A percentile compares a stretch with the other conserved stretches of the same genome.
Evolutionary conservation across 352 stramenopile genomes (phyloP).

Genomic region (Globisporangium acanthophoron): DNA sequence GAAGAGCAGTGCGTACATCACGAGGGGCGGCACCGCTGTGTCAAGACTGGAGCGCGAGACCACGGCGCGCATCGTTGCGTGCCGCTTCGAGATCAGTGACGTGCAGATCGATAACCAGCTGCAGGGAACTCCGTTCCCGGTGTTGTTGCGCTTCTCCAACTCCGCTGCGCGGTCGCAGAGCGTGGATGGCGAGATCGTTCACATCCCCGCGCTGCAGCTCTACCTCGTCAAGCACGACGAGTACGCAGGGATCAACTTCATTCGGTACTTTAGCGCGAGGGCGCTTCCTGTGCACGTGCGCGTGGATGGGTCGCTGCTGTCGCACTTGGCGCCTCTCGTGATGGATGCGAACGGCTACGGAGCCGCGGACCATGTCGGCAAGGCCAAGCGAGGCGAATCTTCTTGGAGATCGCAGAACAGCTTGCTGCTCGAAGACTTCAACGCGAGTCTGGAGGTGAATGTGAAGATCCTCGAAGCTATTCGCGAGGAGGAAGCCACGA

Average conservation of each 20-base stretch:
- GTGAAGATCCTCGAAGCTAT: slow-evolving; percentile 68
- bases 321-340: slow-evolving; percentile 64
- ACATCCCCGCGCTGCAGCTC: slow-evolving; percentile 64
- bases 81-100: slow-evolving; percentile 64
- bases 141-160: slow-evolving; percentile 81
- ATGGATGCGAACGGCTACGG: slow-evolving; percentile 45
- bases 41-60: slow-evolving; percentile 56
- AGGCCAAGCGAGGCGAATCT: slow-evolving; percentile 13
- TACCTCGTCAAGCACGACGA: slow-evolving; percentile 82
- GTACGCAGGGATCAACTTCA: slow-evolving; percentile 85
- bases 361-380: slow-evolving; percentile 12
- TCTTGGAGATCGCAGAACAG: slow-evolving; percentile 36
- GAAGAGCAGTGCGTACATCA: slow-evolving; percentile 32
- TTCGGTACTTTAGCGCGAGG: slow-evolving; percentile 71
- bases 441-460: slow-evolving; percentile 59
- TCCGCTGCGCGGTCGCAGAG: slow-evolving; percentile 35
- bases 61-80: slow-evolving; percentile 47
- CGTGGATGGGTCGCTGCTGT: slow-evolving; percentile 77
- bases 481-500: slow-evolving; percentile 50
- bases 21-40: slow-evolving; percentile 31
- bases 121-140: slow-evolving; percentile 72
- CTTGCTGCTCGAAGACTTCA: slow-evolving; percentile 64
- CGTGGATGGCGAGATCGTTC: slow-evolving; percentile 47
- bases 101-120: slow-evolving; percentile 89
- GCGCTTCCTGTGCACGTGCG: slow-evolving; percentile 74